Evolutionary conservation across 116 monocot genomes (phyloP), one percentile per base, ranked within the genome.

Genomic region (Trichopus zeylanicus): DNA sequence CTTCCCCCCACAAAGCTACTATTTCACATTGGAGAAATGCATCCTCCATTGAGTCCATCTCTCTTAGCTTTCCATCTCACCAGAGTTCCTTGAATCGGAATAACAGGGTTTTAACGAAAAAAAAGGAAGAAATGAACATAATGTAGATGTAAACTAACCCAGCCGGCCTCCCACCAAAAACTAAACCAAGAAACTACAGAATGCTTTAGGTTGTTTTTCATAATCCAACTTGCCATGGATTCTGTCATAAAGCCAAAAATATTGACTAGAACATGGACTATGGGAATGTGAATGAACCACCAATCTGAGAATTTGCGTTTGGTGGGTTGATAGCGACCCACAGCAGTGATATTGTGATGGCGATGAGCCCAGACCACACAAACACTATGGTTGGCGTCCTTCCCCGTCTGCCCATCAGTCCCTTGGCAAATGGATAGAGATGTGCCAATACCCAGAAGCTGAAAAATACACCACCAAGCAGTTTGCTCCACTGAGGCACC

Each of bases 391-490:
- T 72, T 13, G 72, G 72, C 29, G 64, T 72, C 59, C 65, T 64
- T 19, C 65, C 65, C 52, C 72, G 57, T 18, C 72, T 51, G 16
- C 72, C 72, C 64, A 59, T 65, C 53, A 72, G 53, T 1, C 72
- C 72, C 51, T 72, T 72, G 1, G 58, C 72, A 19, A 71, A 71
- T 1, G 71, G 71, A 30, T 71, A 71, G 49, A 71, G 51, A 30
- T 71, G 71, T 2, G 64, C 64, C 55, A 71, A 38, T 29, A 71
- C 71, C 71, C 71, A 71, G 38, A 71, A 59, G 64, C 71, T 71
- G 39, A 71, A 71, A 58, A 71, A 71, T 13, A 64, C 64, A 1
- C 71, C 71, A 7, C 71, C 71, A 4, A 71, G 58, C 23, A 71
- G 39, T 52, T 31, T 57, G 58, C 71, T 64, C 71, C 71, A 71